Conservation (phyloP, 352 stramenopile genomes). For the Phytophthora sansomeana region DNA sequence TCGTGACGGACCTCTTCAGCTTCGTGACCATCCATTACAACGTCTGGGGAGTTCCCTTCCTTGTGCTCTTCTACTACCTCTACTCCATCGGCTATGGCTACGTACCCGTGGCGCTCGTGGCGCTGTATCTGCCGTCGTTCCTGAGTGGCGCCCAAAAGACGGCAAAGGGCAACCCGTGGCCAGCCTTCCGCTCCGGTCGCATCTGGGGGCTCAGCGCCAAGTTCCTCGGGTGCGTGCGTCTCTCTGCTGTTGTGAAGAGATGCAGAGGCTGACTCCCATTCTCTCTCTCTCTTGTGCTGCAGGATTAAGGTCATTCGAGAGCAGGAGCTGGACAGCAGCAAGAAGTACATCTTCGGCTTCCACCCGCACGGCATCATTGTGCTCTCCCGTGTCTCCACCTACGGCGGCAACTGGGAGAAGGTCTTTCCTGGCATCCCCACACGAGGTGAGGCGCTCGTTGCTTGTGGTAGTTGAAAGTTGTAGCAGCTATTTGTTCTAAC, state of each 20-base stretch:
- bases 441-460: constrained; percentile 34
- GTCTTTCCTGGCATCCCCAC: constrained; percentile 68
- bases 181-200: constrained; percentile 46
- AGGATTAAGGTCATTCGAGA: constrained; percentile 72
- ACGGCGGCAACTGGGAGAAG: constrained; percentile 76
- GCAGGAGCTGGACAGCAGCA: constrained; percentile 60
- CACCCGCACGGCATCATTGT: constrained; percentile 84
- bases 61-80: constrained; percentile 72
- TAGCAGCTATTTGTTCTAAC: neutral
- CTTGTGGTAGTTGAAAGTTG: neutral
- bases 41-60: constrained; percentile 58
- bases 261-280: neutral
- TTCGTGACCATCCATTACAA: constrained; percentile 85
- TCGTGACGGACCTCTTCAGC: constrained; percentile 54
- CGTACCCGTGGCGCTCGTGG: constrained; percentile 58
- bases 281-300: neutral
- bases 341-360: constrained; percentile 82
- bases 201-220: constrained; percentile 65
- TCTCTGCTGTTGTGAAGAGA: neutral
- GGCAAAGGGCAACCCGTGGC: constrained; percentile 60
- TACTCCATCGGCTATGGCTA: constrained; percentile 64
- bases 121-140: constrained; percentile 73
- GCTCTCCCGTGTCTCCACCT: constrained; percentile 71
- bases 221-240: constrained; percentile 46
- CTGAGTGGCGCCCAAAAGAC: constrained; percentile 63